A percentile compares a stretch with the other conserved stretches of the same genome.
Evolutionary conservation across 2,329 filamentous ascomycete genomes (phyloP).

Genomic region (Fusarium sp.): DNA sequence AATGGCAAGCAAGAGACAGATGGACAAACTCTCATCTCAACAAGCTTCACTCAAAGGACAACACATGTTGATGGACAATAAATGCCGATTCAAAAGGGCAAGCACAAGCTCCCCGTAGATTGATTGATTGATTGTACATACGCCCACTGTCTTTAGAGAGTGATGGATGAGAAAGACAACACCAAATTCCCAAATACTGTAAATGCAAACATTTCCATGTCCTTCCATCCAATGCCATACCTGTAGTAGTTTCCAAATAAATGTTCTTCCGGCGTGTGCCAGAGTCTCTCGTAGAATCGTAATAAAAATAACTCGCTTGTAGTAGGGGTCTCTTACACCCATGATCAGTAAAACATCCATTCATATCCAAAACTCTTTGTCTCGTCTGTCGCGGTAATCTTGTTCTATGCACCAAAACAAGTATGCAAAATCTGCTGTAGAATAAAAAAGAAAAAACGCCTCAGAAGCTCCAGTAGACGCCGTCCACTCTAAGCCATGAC

Average conservation of each 20-base stretch:
- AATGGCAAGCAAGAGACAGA: not conserved
- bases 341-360: constrained; percentile 25
- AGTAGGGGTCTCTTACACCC: constrained; percentile 19
- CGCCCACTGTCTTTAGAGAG: not conserved
- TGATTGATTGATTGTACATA: constrained; percentile 18
- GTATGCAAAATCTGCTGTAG: constrained; percentile 21
- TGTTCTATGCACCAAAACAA: constrained; percentile 22
- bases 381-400: constrained; percentile 14
- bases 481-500: constrained; percentile 42
- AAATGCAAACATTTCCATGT: constrained; percentile 35
- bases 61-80: not conserved
- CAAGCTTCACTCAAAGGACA: not conserved
- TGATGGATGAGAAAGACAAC: constrained; percentile 1
- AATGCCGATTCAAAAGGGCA: not conserved
- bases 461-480: constrained; percentile 1
- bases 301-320: constrained; percentile 28
- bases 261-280: constrained; percentile 1
- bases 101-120: constrained; percentile 12
- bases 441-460: not conserved
- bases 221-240: constrained; percentile 35
- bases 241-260: constrained; percentile 12
- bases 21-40: not conserved
- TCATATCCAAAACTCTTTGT: constrained; percentile 22
- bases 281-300: constrained; percentile 13
- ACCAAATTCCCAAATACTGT: not conserved